These are phyloP conservation scores for Teunomyces stri DNA, from an alignment of 805 yeast genomes.

Conservation along the genomic window DNA sequence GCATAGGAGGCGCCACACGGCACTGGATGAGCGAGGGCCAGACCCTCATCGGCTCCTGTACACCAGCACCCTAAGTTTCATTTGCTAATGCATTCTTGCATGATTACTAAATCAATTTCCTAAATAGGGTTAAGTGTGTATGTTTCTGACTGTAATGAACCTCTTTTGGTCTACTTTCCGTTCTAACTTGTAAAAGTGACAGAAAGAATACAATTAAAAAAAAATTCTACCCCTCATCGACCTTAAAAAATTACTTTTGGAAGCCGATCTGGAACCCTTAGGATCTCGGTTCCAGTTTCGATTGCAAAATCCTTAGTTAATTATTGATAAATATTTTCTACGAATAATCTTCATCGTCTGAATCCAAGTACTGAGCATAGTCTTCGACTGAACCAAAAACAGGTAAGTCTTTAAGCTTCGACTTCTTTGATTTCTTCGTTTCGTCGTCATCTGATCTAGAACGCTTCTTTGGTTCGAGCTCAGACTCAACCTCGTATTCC, in stretches of 20 bases:
- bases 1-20: neutral
- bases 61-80: neutral
- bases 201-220: neutral
- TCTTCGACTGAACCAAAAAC: conserved; percentile 87
- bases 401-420: conserved; percentile 68
- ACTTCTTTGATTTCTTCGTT: conserved; percentile 43
- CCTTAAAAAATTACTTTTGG: neutral
- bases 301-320: neutral
- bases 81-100: neutral
- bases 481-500: conserved; percentile 18
- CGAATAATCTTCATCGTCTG: conserved; percentile 54
- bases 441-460: conserved; percentile 24
- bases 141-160: neutral
- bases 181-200: neutral
- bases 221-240: neutral
- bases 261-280: neutral
- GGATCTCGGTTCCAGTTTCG: conserved; percentile 1
- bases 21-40: neutral
- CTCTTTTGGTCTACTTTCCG: neutral
- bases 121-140: neutral
- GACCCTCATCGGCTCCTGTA: neutral
- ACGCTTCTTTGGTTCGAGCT: conserved; percentile 15
- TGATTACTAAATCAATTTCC: neutral
- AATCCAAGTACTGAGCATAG: conserved; percentile 68
- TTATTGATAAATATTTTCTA: neutral